Percentiles rank a stretch among this genome's conserved stretches.
Evolutionary conservation across 805 yeast genomes (phyloP).

Genomic region (Barnettozyma pratensis): DNA sequence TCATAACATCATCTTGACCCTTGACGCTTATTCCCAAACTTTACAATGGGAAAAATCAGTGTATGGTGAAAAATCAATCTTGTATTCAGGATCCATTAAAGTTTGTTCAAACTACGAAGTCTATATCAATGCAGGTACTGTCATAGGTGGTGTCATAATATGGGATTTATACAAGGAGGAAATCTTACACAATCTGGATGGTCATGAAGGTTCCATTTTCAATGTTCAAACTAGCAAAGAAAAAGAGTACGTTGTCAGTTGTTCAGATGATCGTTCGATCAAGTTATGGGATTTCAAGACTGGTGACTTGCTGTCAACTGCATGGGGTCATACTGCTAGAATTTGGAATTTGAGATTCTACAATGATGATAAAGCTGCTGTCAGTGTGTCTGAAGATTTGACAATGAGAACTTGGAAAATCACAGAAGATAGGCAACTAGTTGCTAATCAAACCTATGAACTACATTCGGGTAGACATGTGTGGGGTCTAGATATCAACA

Average conservation of each 20-base stretch:
- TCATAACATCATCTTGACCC: slow-evolving; percentile 59
- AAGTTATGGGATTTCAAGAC: slow-evolving; percentile 60
- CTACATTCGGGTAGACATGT: slow-evolving; percentile 81
- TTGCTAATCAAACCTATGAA: slow-evolving; percentile 41
- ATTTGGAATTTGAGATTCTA: slow-evolving; percentile 79
- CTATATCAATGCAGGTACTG: slow-evolving; percentile 84
- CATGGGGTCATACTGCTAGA: slow-evolving; percentile 97
- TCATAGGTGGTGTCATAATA: slow-evolving; percentile 76
- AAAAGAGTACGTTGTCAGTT: slow-evolving; percentile 59
- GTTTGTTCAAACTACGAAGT: slow-evolving; percentile 38
- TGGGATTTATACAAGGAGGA: slow-evolving; percentile 55
- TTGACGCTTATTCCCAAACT: slow-evolving; percentile 26
- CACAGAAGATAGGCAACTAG: slow-evolving; percentile 19
- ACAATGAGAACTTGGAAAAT: slow-evolving; percentile 76
- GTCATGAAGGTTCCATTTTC: slow-evolving; percentile 91
- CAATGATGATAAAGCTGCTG: slow-evolving; percentile 32
- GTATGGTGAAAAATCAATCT: slow-evolving; percentile 70
- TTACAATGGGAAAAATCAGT: slow-evolving; percentile 29
- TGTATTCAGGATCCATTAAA: slow-evolving; percentile 80
- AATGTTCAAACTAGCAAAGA: slow-evolving; percentile 59
- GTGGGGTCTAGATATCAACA: slow-evolving; percentile 70
- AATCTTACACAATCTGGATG: slow-evolving; percentile 51
- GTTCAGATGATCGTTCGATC: slow-evolving; percentile 93
- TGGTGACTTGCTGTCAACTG: slow-evolving; percentile 62
- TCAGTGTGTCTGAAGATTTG: slow-evolving; percentile 84